A percentile compares a stretch with the other conserved stretches of the same genome.
Evolutionary conservation across 371 early-diverging fungal genomes (phyloP).

Genomic region (Mucor velutinosus): DNA sequence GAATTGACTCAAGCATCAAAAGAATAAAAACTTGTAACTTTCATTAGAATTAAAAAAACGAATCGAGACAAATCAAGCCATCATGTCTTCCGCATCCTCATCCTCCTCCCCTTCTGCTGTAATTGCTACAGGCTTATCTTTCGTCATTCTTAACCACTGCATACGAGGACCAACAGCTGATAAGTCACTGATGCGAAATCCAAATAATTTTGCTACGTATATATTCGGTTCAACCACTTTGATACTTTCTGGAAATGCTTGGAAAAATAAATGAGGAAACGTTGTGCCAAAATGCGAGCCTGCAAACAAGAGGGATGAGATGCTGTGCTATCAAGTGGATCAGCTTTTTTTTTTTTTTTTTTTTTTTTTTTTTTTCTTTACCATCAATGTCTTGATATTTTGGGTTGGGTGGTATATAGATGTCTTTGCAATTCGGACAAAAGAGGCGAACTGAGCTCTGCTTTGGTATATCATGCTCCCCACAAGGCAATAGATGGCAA

Average conservation of each 20-base stretch:
- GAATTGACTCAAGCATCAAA: not conserved
- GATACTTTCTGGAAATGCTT: slow-evolving; percentile 75
- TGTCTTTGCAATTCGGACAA: slow-evolving; percentile 86
- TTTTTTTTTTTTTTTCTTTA: slow-evolving; percentile 21
- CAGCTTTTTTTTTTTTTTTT: not conserved
- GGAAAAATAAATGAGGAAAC: slow-evolving; percentile 91
- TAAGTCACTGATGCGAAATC: slow-evolving; percentile 71
- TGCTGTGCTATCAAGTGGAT: not conserved
- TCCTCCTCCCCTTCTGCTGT: not conserved
- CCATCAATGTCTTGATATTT: slow-evolving; percentile 81
- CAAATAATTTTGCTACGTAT: slow-evolving; percentile 80
- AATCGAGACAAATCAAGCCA: not conserved
- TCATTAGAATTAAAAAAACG: not conserved
- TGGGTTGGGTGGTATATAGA: slow-evolving; percentile 79
- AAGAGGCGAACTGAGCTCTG: slow-evolving; percentile 70
- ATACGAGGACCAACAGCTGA: slow-evolving; percentile 68
- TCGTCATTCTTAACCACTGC: slow-evolving; percentile 74
- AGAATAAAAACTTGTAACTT: not conserved
- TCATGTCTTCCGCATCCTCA: not conserved
- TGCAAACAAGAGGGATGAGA: slow-evolving; percentile 12
- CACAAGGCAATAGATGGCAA: slow-evolving; percentile 78
- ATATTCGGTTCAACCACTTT: slow-evolving; percentile 47
- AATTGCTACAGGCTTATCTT: not conserved
- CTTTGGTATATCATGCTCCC: slow-evolving; percentile 72
- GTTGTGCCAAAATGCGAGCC: slow-evolving; percentile 96